phyloP scores from a whole-genome alignment of 2,329 filamentous ascomycete species.

The Beauveria bassiana region DNA sequence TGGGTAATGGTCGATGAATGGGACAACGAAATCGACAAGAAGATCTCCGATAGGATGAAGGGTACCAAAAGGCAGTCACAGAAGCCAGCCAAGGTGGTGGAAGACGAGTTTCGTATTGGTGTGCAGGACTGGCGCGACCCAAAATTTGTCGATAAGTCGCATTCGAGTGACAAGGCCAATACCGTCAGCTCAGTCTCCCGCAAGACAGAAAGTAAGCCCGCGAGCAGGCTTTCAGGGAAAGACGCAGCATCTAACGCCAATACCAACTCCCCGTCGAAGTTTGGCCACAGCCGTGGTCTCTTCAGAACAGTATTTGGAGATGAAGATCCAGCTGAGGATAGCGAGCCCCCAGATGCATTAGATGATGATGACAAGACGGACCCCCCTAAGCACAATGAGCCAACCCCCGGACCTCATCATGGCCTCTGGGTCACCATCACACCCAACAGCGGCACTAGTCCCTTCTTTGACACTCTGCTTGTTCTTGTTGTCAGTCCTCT shows the following conservation, averaged over 20 bases:
- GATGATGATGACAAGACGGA: constrained; percentile 19
- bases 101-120: constrained; percentile 70
- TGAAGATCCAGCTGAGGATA: constrained; percentile 21
- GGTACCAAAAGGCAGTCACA: constrained; percentile 26
- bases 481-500: constrained; percentile 93
- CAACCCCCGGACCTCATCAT: constrained; percentile 39
- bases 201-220: constrained; percentile 8
- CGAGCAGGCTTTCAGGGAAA: constrained; percentile 5
- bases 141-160: constrained; percentile 35
- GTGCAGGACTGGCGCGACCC: constrained; percentile 82
- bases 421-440: constrained; percentile 96
- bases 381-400: constrained; percentile 8
- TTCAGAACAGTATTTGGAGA: constrained; percentile 45
- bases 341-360: constrained; percentile 14
- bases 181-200: background rate
- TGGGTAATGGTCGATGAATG: constrained; percentile 65
- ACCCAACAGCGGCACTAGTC: constrained; percentile 79
- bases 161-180: constrained; percentile 12
- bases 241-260: background rate
- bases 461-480: constrained; percentile 93
- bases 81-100: constrained; percentile 20
- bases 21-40: constrained; percentile 45
- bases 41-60: constrained; percentile 33
- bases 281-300: constrained; percentile 24
- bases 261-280: constrained; percentile 9